phyloP scores from a whole-genome alignment of 441 rosid genomes.

The Populus hybrid region DNA sequence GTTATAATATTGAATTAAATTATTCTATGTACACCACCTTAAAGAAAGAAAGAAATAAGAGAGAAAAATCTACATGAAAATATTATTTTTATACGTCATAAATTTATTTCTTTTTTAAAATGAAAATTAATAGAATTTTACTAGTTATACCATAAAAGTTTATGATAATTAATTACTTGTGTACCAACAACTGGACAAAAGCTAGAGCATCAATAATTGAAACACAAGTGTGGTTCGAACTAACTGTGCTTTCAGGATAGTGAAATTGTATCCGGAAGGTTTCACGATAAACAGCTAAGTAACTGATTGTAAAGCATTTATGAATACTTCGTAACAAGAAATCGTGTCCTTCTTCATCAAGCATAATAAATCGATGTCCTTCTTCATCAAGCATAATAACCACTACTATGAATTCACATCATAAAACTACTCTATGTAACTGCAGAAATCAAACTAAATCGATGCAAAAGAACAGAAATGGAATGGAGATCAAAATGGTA shows the following conservation, averaged over 20 bases:
- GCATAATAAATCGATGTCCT: not conserved
- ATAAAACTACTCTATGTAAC: not conserved
- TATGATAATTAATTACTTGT: too few relatives aligned
- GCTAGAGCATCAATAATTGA: not conserved
- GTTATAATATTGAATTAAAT: too few relatives aligned
- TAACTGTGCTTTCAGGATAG: not conserved
- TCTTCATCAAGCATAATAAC: not conserved
- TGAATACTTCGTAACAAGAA: not conserved
- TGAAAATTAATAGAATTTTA: too few relatives aligned
- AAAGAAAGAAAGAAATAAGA: too few relatives aligned
- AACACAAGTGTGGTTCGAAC: not conserved
- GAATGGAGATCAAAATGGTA: not conserved
- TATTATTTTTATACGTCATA: too few relatives aligned
- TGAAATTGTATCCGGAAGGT: not conserved
- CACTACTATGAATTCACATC: not conserved
- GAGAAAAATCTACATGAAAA: too few relatives aligned
- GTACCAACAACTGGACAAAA: not conserved
- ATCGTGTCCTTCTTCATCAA: not conserved
- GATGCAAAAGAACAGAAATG: not conserved
- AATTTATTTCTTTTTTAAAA: too few relatives aligned
- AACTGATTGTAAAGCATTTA: not conserved
- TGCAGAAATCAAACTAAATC: constrained; percentile 4
- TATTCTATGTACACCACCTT: too few relatives aligned
- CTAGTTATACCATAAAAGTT: too few relatives aligned
- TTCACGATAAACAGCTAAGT: not conserved